Evolutionary conservation across 345 rosid genomes (phyloP).

Genomic region (Syzygium aromaticum): DNA sequence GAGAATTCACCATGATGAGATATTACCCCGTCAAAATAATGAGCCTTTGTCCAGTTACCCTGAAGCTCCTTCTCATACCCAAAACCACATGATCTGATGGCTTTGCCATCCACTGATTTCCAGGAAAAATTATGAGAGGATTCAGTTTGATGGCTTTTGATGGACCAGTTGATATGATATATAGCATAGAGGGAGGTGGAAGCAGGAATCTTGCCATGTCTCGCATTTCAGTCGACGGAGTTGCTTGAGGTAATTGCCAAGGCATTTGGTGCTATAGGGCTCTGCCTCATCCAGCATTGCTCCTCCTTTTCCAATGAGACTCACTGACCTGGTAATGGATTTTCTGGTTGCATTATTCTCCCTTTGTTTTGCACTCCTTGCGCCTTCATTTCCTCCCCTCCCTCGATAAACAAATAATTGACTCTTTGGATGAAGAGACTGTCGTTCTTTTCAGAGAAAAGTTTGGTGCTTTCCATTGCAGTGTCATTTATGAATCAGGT

Average conservation of each 20-base stretch:
- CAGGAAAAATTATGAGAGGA: neutral
- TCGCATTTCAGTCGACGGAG: neutral
- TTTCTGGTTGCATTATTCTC: neutral
- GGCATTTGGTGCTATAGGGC: neutral
- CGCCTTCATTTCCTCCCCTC: neutral
- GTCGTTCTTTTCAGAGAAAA: neutral
- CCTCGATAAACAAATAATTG: neutral
- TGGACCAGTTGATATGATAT: neutral
- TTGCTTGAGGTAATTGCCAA: neutral
- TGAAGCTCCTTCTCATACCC: neutral
- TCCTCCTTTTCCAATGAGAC: neutral
- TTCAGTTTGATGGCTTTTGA: neutral
- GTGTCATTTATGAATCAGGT: neutral
- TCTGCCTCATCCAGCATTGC: neutral
- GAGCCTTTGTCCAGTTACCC: neutral
- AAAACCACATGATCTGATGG: neutral
- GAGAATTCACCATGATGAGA: neutral
- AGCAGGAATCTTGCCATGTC: neutral
- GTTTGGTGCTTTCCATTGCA: neutral
- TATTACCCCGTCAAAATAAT: neutral
- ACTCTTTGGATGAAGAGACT: neutral
- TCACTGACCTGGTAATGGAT: neutral
- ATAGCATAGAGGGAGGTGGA: neutral
- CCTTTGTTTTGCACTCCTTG: neutral
- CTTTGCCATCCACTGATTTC: neutral